Conservation (phyloP, 2,329 filamentous ascomycete species). For the Neoarthrinium moseri region DNA sequence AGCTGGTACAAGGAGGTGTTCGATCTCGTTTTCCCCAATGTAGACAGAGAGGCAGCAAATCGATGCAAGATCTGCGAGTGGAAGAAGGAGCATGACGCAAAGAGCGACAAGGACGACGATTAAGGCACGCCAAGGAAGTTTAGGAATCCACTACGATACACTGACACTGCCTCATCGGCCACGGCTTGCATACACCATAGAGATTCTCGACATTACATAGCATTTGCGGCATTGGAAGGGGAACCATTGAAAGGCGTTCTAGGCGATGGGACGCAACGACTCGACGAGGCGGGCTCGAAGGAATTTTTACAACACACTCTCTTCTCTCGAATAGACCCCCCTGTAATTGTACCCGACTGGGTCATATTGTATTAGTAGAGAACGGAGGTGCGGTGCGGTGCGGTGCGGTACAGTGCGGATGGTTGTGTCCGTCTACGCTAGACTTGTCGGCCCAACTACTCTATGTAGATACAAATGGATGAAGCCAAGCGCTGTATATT, state of each 20-base stretch:
- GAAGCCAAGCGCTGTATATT: not conserved
- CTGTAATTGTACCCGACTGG: too few relatives aligned
- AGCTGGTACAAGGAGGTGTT: conserved; percentile 96
- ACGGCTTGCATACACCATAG: conserved; percentile 22
- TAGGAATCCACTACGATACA: too few relatives aligned
- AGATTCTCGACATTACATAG: conserved; percentile 15
- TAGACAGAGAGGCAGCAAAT: conserved; percentile 74
- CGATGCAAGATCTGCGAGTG: conserved; percentile 64
- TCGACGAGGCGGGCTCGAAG: conserved; percentile 18
- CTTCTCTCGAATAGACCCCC: conserved; percentile 20
- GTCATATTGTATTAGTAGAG: too few relatives aligned
- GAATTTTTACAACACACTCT: conserved; percentile 16
- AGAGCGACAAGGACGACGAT: conserved; percentile 33
- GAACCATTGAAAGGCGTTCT: conserved; percentile 20
- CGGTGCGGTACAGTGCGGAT: too few relatives aligned
- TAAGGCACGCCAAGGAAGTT: conserved; percentile 9
- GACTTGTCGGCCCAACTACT: not conserved
- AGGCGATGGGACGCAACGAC: conserved; percentile 20
- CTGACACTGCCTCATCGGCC: conserved; percentile 14
- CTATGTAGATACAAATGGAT: not conserved
- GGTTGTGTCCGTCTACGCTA: too few relatives aligned
- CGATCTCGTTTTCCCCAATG: conserved; percentile 79
- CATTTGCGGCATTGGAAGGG: conserved; percentile 21
- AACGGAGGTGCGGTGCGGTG: too few relatives aligned
- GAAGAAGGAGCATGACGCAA: conserved; percentile 47